Evolutionary conservation across 148 eudicot species (phyloP), one percentile per base, ranked within the genome.

Genomic region (Fagopyrum esculentum): DNA sequence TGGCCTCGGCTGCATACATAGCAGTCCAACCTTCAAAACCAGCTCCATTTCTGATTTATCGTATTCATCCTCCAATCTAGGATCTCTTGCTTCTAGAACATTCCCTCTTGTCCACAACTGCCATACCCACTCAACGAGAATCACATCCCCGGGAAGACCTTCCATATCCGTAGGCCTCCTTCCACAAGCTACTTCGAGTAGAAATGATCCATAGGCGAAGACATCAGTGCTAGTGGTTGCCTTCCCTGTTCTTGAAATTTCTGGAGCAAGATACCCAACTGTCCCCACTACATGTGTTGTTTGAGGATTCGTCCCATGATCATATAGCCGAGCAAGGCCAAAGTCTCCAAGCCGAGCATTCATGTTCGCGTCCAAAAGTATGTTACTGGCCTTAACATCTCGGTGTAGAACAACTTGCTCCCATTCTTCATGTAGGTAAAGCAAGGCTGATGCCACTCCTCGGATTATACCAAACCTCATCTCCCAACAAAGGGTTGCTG

Each of bases 371-470:
- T 82, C 85, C 40, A 85, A 68, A 16, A 85, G 76, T 30, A 85
- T 81, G 69, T 85, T 85, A 60, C 87, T 85, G 12, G 87, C 80
- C 78, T 85, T 85, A 2, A 85, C 76, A 45, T 85, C 87, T 44
- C 87, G 75, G 54, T 85, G 87, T 15, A 85, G 69, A 43, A 85
- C 81, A 5, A 85, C 84, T 78, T 85, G 85, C 74, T 85, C 87
- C 85, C 85, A 85, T 49, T 80, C 87, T 72, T 85, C 82, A 29
- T 85, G 87, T 0, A 85, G 77, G 74, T 85, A 85, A 6, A 82
- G 57, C 43, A 85, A 79, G n/a, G 82, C 83, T 12, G 87, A 85
- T 26, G 87, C 85, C 13, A 85, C 85, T 30, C 81, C 85, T 30
- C 64, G 76, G 13, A 85, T 74, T 74, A 85, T 74, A 11, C 68